Base-by-base conservation (phyloP, 164 flowering plant species). In the Saururus chinensis region DNA sequence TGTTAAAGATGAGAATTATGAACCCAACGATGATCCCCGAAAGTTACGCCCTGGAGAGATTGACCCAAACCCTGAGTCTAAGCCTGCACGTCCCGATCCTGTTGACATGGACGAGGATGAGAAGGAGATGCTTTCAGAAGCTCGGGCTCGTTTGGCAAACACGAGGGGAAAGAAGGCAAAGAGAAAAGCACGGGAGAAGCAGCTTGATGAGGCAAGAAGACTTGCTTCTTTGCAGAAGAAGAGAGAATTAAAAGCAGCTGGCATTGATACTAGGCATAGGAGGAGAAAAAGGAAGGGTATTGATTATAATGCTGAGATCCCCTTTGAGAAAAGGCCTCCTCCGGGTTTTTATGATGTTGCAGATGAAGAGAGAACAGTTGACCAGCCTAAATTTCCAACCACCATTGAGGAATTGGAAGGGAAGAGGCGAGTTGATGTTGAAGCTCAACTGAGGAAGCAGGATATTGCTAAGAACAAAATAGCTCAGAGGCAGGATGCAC, bases 41-140 rank as follows among this genome's bases (percentile, higher is more conserved):
- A 92, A 92, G 66, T 68, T 92, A 72, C 90, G 95, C 7, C 97
- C 97, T 49, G 98, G 98, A 57, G 98, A 92, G 77, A 89, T 90
- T 71, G 98, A 92, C 60, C 98, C 97, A 8, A 92, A 93, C 60
- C 97, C 98, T 0, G 98, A 93, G 57, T 88, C 98, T 17, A 93
- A 90, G 75, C 99, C 99, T 66, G 99, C 97, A 10, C 88, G 98
- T 62, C 98, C 98, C 5, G 98, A 90, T 68, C 97, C 98, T 61
- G 98, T 93, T 67, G 97, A 93, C 65, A 93, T 93, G 98, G 98
- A 93, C 74, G 98, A 93, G 75, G 98, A 93, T 75, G 98, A 93
- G 73, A 93, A 90, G 72, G 97, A 93, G 74, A 93, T 93, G 98
- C 95, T 93, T 56, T 93, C 98, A 8, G 98, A 93, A 75, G 97